Percentiles rank a stretch among this genome's conserved stretches.
phyloP scores from a whole-genome alignment of 768 basidiomycete species.

The Leccinum truebloodii region DNA sequence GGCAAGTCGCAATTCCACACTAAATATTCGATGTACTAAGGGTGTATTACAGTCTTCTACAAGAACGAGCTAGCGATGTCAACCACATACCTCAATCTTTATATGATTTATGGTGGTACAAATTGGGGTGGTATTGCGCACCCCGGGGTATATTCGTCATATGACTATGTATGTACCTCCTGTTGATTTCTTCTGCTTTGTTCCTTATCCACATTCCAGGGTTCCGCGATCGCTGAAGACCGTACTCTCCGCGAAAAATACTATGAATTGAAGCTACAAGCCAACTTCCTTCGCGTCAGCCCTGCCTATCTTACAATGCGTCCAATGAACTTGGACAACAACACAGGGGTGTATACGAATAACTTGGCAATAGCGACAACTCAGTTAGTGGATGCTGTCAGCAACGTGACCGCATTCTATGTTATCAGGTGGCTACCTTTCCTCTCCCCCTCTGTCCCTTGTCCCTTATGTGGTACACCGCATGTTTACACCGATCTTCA shows the following conservation, averaged over 20 bases:
- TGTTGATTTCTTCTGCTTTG: neutral
- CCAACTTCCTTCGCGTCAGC: constrained; percentile 50
- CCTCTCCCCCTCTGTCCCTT: neutral
- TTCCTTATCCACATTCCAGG: constrained; percentile 31
- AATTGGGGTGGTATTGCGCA: constrained; percentile 60
- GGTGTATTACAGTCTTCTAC: constrained; percentile 13
- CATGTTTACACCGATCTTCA: constrained; percentile 6
- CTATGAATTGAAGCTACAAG: constrained; percentile 53
- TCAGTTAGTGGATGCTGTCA: constrained; percentile 48
- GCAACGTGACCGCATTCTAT: constrained; percentile 49
- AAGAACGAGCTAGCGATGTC: constrained; percentile 26
- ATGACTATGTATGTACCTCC: constrained; percentile 49
- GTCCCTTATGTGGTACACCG: neutral
- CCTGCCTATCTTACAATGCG: constrained; percentile 51
- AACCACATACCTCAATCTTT: constrained; percentile 39
- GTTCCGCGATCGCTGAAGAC: constrained; percentile 52
- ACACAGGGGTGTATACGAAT: constrained; percentile 49
- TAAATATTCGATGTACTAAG: constrained; percentile 7
- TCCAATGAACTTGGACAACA: constrained; percentile 42
- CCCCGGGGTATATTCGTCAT: constrained; percentile 60
- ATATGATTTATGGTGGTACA: constrained; percentile 65
- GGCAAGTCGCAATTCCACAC: constrained; percentile 6
- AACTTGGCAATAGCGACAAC: constrained; percentile 51
- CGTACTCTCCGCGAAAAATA: constrained; percentile 53
- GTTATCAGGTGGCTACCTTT: constrained; percentile 28